Evolutionary conservation across 2,329 filamentous ascomycete genomes (phyloP).

Genomic region (Penicillium occitanis): DNA sequence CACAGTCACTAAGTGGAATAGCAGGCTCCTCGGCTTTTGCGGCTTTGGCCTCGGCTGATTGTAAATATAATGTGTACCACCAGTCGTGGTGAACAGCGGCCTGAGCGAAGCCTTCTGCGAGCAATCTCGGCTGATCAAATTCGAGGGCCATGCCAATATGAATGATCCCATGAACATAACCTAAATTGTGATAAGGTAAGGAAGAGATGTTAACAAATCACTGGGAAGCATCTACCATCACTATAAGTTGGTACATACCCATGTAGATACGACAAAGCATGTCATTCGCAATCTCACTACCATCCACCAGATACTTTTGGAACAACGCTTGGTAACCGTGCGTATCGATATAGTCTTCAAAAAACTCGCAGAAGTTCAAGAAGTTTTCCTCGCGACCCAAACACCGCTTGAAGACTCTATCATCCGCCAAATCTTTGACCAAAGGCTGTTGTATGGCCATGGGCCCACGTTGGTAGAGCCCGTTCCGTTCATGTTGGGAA

Average conservation of each 20-base stretch:
- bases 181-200: background rate
- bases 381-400: constrained; percentile 13
- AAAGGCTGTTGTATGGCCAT: background rate
- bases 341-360: constrained; percentile 20
- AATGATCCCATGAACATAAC: constrained; percentile 26
- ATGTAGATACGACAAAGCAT: constrained; percentile 9
- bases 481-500: constrained; percentile 13
- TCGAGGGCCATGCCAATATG: constrained; percentile 31
- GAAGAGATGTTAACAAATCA: background rate
- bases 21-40: background rate
- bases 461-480: constrained; percentile 4
- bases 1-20: background rate
- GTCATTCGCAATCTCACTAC: constrained; percentile 10
- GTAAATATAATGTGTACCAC: constrained; percentile 22
- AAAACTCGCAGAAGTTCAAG: constrained; percentile 14
- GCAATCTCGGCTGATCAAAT: constrained; percentile 26
- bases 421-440: constrained; percentile 6
- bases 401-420: constrained; percentile 4
- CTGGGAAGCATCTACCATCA: background rate
- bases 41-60: constrained; percentile 1
- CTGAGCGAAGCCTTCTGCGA: constrained; percentile 30
- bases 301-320: constrained; percentile 22
- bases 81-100: constrained; percentile 25
- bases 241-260: constrained; percentile 7
- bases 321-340: constrained; percentile 21